phyloP scores from a whole-genome alignment of 2,329 filamentous ascomycete genomes.

The Ophiostoma piceae region DNA sequence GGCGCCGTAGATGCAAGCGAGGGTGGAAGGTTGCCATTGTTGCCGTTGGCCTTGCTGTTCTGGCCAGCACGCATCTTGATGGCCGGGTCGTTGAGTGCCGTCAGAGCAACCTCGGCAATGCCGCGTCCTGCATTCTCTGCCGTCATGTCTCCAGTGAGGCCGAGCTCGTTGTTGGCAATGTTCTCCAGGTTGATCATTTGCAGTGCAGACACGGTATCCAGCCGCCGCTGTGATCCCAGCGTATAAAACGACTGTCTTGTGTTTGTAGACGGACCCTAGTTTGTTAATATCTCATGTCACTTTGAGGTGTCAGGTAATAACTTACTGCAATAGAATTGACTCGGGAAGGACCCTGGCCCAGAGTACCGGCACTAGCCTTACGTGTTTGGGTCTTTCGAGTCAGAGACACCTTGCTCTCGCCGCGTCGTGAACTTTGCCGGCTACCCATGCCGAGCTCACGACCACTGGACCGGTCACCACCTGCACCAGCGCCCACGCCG shows the following conservation, averaged over 20 bases:
- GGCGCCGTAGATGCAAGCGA: conserved; percentile 22
- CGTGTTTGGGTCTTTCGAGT: conserved; percentile 51
- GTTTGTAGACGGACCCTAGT: not conserved
- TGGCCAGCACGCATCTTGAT: conserved; percentile 51
- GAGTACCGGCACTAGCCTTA: conserved; percentile 45
- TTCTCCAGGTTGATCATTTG: conserved; percentile 93
- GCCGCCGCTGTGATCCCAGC: conserved; percentile 49
- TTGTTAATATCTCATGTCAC: not conserved
- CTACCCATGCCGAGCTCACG: conserved; percentile 47
- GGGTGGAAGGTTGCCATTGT: not conserved
- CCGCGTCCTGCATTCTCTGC: conserved; percentile 85
- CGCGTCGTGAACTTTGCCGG: conserved; percentile 45
- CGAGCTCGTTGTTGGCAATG: conserved; percentile 79
- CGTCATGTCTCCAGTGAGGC: conserved; percentile 83
- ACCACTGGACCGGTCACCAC: conserved; percentile 40
- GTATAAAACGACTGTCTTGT: conserved; percentile 46
- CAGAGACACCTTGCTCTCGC: conserved; percentile 49
- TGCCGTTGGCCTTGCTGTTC: not conserved
- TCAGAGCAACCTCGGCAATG: conserved; percentile 76
- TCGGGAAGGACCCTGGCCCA: conserved; percentile 42
- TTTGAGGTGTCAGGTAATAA: not conserved
- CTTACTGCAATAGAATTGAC: conserved; percentile 39
- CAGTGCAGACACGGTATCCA: conserved; percentile 63
- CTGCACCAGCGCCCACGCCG: not conserved
- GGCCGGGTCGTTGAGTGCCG: conserved; percentile 58